phyloP scores from a whole-genome alignment of 768 basidiomycete genomes.

The Suillus subalutaceus region DNA sequence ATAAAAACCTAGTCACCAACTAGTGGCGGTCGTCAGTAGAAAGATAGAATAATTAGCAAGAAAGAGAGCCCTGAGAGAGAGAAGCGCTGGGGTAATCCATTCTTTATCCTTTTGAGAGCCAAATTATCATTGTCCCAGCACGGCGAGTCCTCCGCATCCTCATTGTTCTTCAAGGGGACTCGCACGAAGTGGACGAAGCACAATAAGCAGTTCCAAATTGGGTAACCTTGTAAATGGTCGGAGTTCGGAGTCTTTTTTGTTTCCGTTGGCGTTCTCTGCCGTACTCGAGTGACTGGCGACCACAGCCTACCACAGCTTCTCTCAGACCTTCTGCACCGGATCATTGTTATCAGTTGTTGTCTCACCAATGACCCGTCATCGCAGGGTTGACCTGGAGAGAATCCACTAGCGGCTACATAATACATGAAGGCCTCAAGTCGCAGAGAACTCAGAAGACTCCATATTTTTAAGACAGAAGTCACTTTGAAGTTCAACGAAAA shows the following conservation, averaged over 20 bases:
- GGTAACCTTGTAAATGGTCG: slow-evolving; percentile 9
- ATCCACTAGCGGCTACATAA: background rate
- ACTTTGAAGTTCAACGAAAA: too few species aligned
- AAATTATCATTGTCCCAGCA: slow-evolving; percentile 16
- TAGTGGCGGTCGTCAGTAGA: slow-evolving; percentile 16
- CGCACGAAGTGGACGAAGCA: slow-evolving; percentile 7
- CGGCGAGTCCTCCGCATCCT: slow-evolving; percentile 4
- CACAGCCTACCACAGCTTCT: background rate
- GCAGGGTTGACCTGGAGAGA: background rate
- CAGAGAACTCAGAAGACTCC: too few species aligned
- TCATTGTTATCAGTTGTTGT: background rate
- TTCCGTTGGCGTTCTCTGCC: background rate
- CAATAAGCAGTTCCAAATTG: slow-evolving; percentile 32
- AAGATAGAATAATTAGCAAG: slow-evolving; percentile 8
- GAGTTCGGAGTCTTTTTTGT: slow-evolving; percentile 1
- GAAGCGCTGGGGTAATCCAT: slow-evolving; percentile 9
- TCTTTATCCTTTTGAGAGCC: slow-evolving; percentile 27
- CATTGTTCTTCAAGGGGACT: slow-evolving; percentile 29
- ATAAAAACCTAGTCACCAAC: slow-evolving; percentile 9
- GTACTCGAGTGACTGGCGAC: background rate
- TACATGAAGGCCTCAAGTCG: background rate
- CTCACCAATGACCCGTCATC: background rate
- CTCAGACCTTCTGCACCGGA: background rate
- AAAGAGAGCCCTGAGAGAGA: slow-evolving; percentile 18
- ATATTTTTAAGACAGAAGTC: too few species aligned